A percentile compares a stretch with the other conserved stretches of the same genome.
These are phyloP conservation scores for Populus deltoides DNA, from an alignment of 345 rosid genomes.

Conservation along the genomic window DNA sequence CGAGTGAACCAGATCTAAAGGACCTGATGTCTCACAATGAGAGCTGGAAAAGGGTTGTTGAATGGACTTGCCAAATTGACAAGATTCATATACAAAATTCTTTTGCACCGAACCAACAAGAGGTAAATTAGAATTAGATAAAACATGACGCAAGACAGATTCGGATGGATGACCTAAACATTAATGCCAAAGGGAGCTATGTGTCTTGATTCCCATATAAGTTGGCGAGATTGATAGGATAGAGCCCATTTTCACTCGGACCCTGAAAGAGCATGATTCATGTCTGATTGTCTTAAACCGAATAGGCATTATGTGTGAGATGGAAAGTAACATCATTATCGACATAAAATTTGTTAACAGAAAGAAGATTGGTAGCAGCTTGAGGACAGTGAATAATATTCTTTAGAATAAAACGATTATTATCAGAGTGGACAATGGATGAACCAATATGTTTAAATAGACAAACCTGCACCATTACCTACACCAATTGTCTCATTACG, in stretches of 20 bases:
- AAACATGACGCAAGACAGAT: background rate
- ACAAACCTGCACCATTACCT: background rate
- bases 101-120: background rate
- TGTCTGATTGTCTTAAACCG: background rate
- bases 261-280: background rate
- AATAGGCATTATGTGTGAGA: background rate
- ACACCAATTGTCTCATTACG: background rate
- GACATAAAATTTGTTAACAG: background rate
- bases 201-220: background rate
- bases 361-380: background rate
- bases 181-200: background rate
- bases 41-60: background rate
- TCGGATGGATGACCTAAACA: background rate
- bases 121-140: too few relatives aligned
- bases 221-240: background rate
- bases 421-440: background rate
- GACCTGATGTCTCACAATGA: background rate
- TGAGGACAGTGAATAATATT: too few relatives aligned
- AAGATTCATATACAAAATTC: background rate
- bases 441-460: background rate
- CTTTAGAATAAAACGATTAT: too few relatives aligned
- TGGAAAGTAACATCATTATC: background rate
- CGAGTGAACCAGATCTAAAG: background rate
- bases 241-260: background rate
- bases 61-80: background rate